Conservation (phyloP, 371 early-diverging fungal species). For the Basidiobolus meristosporus region DNA sequence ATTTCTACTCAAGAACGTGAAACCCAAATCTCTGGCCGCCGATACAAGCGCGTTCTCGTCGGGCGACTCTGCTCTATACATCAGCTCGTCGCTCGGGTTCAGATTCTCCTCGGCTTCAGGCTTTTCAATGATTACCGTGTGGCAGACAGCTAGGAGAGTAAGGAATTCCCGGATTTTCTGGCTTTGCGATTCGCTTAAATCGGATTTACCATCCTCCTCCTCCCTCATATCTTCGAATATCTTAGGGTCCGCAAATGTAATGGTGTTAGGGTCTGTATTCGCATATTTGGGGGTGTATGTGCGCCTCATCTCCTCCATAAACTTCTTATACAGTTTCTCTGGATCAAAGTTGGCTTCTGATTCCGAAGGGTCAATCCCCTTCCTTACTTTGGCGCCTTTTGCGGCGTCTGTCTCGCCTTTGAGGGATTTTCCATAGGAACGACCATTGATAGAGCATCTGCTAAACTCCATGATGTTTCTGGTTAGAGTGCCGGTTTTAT, state of each 20-base stretch:
- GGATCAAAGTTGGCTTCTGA: too few species aligned
- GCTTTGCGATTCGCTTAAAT: constrained; percentile 7
- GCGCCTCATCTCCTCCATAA: constrained; percentile 27
- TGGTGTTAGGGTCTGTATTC: constrained; percentile 30
- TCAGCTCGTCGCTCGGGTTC: constrained; percentile 15
- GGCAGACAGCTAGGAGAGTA: constrained; percentile 76
- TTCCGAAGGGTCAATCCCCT: too few species aligned
- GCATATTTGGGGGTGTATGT: constrained; percentile 54
- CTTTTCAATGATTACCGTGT: constrained; percentile 78
- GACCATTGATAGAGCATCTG: constrained; percentile 51
- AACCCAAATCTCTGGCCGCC: constrained; percentile 74
- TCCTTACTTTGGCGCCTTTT: constrained; percentile 20
- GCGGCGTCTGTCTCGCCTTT: constrained; percentile 47
- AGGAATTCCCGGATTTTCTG: constrained; percentile 58
- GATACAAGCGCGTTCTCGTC: constrained; percentile 73
- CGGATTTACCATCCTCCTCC: constrained; percentile 4
- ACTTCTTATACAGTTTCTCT: constrained; percentile 30
- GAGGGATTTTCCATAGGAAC: constrained; percentile 38
- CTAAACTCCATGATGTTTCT: constrained; percentile 85
- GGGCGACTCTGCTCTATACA: constrained; percentile 57
- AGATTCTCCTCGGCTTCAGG: constrained; percentile 20
- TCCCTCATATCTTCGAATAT: constrained; percentile 45
- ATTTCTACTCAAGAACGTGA: constrained; percentile 43
- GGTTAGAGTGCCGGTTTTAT: constrained; percentile 94
- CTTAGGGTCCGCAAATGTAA: constrained; percentile 72